Evolutionary conservation across 371 early-diverging fungal genomes (phyloP), one percentile per base, ranked within the genome.

Genomic region (Dinochytrium kinnereticum): DNA sequence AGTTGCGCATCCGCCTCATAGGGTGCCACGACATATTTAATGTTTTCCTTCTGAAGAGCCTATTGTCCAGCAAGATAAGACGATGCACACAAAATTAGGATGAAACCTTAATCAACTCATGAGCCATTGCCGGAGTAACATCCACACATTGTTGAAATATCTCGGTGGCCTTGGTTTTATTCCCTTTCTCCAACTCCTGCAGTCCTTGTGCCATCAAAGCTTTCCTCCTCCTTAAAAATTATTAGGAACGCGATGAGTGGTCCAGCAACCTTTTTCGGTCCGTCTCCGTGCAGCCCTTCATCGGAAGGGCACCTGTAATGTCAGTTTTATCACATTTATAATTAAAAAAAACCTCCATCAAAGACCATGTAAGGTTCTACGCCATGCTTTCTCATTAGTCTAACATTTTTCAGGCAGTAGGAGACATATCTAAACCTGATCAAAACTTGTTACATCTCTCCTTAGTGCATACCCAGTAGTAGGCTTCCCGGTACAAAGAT

Each of bases 1-100:
- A 99, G 84, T 80, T 99, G 99, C 0, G 99, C 96, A 83, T 99
- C 99, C 0, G 99, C 97, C 80, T 99, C 99, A 74, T 97, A 99
- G 0, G 99, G 99, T 2, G 99, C 96, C 0, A 98, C 95, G 5
- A 99, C 84, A 80, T 88, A 94, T 51, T 90, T 82, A 31, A 99
- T 86, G 21, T 86, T 84, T 34, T 84, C 84, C 21, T 76, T 77
- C 31, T 86, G 74, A n/a, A 98, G 82, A 44, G 83, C 90, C 86
- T 92, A 78, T 49, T 13, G 19, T 69, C 30, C n/a, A 1, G 65
- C 10, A 28, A 64, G 39, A 40, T 64, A 67, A 53, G 53, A n/a
- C n/a, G n/a, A n/a, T n/a, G n/a, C n/a, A n/a, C n/a, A n/a, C n/a
- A n/a, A 79, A 36, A n/a, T 51, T 21, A 68, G 33, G 36, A n/a